Evolutionary conservation across 169 alveolate genomes (phyloP), one percentile per base, ranked within the genome.

Genomic region (Eimeria acervulina): DNA sequence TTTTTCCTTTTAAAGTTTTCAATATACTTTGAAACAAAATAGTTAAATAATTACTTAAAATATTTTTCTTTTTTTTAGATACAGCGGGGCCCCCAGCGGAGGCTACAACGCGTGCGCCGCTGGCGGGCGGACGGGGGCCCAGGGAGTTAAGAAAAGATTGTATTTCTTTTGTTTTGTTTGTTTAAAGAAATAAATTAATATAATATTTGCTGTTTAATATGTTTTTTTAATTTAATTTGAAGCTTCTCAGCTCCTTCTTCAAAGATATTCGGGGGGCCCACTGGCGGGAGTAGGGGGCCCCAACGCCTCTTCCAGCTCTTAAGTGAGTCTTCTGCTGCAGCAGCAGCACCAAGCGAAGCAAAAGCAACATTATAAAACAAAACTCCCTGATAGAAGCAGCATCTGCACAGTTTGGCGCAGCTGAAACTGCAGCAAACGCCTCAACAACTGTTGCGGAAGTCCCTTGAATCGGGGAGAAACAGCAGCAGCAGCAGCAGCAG

Each of bases 401-500:
- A 70, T 12, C 44, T 28, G 81, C 81, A 0, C 19, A 12, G 3
- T 0, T 21, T 12, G 44, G 81, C 26, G 81, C 81, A 70, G 81
- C 81, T 8, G 44, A 28, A 28, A 36, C 81, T 28, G 87, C 87
- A 76, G 40, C 87, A 40, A 44, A 13, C 7, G 23, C 23, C 13
- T 21, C 83, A 66, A 17, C 42, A 70, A 36, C 1, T 38, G 4
- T 33, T 8, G 51, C 26, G 76, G 36, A 31, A 72, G 23, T 0
- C 59, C 87, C 7, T 13, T 13, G 47, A 13, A 40, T 21, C 59
- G 28, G 52, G 52, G 26, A 40, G 87, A 26, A 76, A 21, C 63
- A 76, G 63, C 87, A 76, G n/a, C 63, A 21, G 87, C 61, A 76
- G 87, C 63, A 40, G 63, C 21, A 59, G 19, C 19, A 59, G 68